phyloP scores from a whole-genome alignment of 179 eudicot genomes.

The Silene noctiflora region DNA sequence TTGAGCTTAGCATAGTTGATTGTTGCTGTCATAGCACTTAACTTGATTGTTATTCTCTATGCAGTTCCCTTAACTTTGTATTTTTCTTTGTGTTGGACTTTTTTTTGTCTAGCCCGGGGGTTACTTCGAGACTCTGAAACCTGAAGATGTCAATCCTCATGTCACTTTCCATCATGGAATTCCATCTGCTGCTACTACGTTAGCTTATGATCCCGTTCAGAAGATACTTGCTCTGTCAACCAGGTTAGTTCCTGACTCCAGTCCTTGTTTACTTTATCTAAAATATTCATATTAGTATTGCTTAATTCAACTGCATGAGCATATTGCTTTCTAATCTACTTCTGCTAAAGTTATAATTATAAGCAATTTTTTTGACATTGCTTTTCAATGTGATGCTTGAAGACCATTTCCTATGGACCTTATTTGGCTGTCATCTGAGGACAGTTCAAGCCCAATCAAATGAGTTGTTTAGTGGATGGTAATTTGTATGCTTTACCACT shows the following conservation, averaged over 20 bases:
- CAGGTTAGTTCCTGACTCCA: conserved; percentile 37
- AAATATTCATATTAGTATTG: background rate
- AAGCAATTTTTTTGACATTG: background rate
- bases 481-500: background rate
- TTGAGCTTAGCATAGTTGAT: background rate
- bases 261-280: background rate
- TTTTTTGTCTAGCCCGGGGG: conserved; percentile 57
- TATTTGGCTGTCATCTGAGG: conserved; percentile 6
- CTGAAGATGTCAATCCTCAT: conserved; percentile 62
- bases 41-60: background rate
- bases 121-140: conserved; percentile 51
- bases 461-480: background rate
- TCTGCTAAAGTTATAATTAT: background rate
- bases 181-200: conserved; percentile 39
- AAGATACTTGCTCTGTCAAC: conserved; percentile 85
- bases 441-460: conserved; percentile 1
- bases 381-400: too few relatives aligned
- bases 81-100: background rate
- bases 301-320: background rate
- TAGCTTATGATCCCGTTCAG: conserved; percentile 43
- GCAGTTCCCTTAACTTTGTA: background rate
- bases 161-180: conserved; percentile 83
- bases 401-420: conserved; percentile 9
- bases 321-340: background rate
- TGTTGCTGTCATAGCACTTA: background rate